Conservation (phyloP, 768 basidiomycete genomes). For the Boletus rubropictus region DNA sequence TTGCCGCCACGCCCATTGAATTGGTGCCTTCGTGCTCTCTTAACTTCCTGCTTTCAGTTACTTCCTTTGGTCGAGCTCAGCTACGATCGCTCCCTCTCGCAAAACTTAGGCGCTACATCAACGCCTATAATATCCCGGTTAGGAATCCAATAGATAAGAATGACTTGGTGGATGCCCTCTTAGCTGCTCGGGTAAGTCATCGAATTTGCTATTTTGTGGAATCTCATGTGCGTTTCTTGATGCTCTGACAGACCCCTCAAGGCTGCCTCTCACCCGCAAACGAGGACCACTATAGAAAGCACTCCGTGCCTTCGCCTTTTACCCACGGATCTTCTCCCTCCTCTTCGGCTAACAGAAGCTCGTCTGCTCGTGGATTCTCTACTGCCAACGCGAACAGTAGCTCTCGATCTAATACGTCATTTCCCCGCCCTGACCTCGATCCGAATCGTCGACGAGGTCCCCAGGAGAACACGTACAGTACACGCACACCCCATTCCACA, state of each 20-base stretch:
- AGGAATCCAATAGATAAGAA: conserved; percentile 70
- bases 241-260: conserved; percentile 39
- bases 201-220: background rate
- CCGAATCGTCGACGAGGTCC: conserved; percentile 36
- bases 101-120: conserved; percentile 64
- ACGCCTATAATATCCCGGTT: conserved; percentile 61
- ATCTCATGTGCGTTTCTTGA: background rate
- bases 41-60: conserved; percentile 41
- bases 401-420: conserved; percentile 32
- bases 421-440: conserved; percentile 61
- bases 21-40: background rate
- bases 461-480: conserved; percentile 8
- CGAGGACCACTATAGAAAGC: conserved; percentile 45
- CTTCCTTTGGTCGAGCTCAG: conserved; percentile 55
- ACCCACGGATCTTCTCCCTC: conserved; percentile 8
- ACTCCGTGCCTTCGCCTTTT: conserved; percentile 22
- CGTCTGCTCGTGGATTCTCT: conserved; percentile 11
- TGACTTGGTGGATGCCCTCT: conserved; percentile 63
- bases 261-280: conserved; percentile 57
- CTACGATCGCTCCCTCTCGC: conserved; percentile 52
- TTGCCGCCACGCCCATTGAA: no score
- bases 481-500: conserved; percentile 15
- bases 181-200: conserved; percentile 44
- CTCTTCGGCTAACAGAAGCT: conserved; percentile 15
- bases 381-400: conserved; percentile 5